Conservation (phyloP, 2,329 filamentous ascomycete species). For the Periconia sp. region DNA sequence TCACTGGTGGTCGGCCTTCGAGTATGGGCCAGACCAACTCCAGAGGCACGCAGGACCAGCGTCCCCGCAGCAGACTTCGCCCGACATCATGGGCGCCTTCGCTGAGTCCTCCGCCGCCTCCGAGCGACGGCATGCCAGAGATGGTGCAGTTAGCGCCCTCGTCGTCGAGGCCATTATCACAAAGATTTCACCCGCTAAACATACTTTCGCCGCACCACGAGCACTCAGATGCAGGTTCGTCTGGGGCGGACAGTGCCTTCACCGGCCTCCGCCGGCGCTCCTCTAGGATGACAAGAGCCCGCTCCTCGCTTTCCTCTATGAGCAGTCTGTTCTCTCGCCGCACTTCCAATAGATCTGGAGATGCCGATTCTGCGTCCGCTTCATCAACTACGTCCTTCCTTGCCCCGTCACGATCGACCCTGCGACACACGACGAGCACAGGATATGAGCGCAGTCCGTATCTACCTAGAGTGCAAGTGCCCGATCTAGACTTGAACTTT, state of each 20-base stretch:
- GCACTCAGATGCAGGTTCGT: conserved; percentile 40
- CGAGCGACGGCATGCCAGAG: conserved; percentile 27
- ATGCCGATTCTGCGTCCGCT: conserved; percentile 21
- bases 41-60: conserved; percentile 29
- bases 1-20: conserved; percentile 31
- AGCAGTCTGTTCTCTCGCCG: conserved; percentile 37
- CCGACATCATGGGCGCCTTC: conserved; percentile 42
- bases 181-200: conserved; percentile 36
- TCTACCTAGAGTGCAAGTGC: conserved; percentile 39
- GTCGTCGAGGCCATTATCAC: conserved; percentile 27
- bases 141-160: conserved; percentile 20
- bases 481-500: conserved; percentile 47
- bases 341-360: conserved; percentile 25
- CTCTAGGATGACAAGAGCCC: conserved; percentile 42
- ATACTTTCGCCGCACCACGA: conserved; percentile 35
- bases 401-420: conserved; percentile 22
- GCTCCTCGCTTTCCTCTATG: conserved; percentile 45
- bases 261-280: conserved; percentile 27
- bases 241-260: conserved; percentile 19
- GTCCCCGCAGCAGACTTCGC: conserved; percentile 34
- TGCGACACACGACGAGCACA: conserved; percentile 24
- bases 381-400: conserved; percentile 17
- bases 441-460: conserved; percentile 38
- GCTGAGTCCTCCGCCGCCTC: conserved; percentile 25
- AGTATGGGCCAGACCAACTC: conserved; percentile 49